These are phyloP conservation scores for Termitomyces sp. DNA, from an alignment of 768 basidiomycete genomes.

Conservation along the genomic window DNA sequence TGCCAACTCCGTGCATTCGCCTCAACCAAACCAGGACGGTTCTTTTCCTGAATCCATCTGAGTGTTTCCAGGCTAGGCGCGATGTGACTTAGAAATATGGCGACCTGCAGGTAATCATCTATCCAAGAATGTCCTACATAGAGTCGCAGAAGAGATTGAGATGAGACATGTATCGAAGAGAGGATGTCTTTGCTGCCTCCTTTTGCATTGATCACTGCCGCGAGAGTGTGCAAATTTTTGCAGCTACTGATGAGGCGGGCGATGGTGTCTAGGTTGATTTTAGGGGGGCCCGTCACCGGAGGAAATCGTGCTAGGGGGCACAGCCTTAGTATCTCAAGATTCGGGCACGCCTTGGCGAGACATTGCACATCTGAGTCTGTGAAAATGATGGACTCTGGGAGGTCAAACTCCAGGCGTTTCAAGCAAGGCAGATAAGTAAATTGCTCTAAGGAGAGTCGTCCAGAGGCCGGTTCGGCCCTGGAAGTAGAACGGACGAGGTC, in stretches of 20 bases:
- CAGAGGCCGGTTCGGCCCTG: slow-evolving; percentile 54
- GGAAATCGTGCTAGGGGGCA: slow-evolving; percentile 68
- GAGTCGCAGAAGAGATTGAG: slow-evolving; percentile 61
- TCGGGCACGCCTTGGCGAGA: slow-evolving; percentile 58
- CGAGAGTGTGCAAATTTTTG: slow-evolving; percentile 56
- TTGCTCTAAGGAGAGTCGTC: slow-evolving; percentile 56
- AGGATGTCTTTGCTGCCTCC: slow-evolving; percentile 40
- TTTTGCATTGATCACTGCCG: slow-evolving; percentile 57
- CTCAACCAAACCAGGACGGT: slow-evolving; percentile 64
- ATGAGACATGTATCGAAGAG: slow-evolving; percentile 42
- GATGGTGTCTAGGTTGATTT: slow-evolving; percentile 59
- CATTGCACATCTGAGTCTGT: slow-evolving; percentile 51
- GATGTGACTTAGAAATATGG: slow-evolving; percentile 72
- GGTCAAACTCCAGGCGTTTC: slow-evolving; percentile 66
- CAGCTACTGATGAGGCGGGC: slow-evolving; percentile 54
- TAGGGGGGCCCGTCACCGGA: slow-evolving; percentile 41
- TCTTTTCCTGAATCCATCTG: slow-evolving; percentile 77
- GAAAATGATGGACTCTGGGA: slow-evolving; percentile 71
- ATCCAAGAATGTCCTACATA: slow-evolving; percentile 76
- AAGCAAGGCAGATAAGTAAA: slow-evolving; percentile 49
- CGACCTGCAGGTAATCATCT: slow-evolving; percentile 59
- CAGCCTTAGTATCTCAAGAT: slow-evolving; percentile 60
- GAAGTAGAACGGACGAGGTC: slow-evolving; percentile 77
- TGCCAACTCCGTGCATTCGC: slow-evolving; percentile 66
- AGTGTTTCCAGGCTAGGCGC: slow-evolving; percentile 64